Base-by-base conservation (phyloP, 805 yeast species). In the Schizosaccharomyces pombe region DNA sequence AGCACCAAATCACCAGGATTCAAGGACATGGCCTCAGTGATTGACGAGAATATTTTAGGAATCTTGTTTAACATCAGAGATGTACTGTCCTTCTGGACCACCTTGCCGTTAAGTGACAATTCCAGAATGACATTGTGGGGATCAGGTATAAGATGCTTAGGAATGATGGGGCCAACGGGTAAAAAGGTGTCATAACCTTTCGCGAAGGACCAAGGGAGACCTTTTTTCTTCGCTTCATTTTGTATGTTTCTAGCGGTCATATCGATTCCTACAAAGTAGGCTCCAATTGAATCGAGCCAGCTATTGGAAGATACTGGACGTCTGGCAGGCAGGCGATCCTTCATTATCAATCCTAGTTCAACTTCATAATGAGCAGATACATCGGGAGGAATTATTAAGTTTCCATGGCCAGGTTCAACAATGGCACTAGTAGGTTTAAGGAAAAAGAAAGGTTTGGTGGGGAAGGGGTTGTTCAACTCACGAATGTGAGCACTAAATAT, bases 211-310 rank as follows among this genome's bases (percentile, higher is more conserved):
- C 99, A 91, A 3, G 99, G 98, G 54, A 89, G 72, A 1, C 97
- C 97, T 66, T 85, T 85, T 68, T 74, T 75, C 68, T 91, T 91
- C 37, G 95, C 95, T 62, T 79, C 95, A 62, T 82, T 87, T 68
- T 91, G 99, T 31, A 91, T 93, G 62, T 87, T 85, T 65, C 99
- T 76, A 0, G 95, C 97, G 5, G 98, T 91, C 75, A 91, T 73
- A 65, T 91, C 99, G 52, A 91, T 75, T 0, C 96, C 87, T 58
- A 91, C 71, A 0, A 93, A 83, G 62, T 87, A 85, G 11, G 63
- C 96, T 3, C 75, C 82, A 60, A 91, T 83, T 12, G 85, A 72
- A 54, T 82, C 83, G 53, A 81, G 62, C 1, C 94, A 93, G 54
- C 80, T 68, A 63, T 86, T 75, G 57, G 76, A 73, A 16, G 54